phyloP scores from a whole-genome alignment of 2,329 filamentous ascomycete genomes.

The Paramyrothecium sp. region DNA sequence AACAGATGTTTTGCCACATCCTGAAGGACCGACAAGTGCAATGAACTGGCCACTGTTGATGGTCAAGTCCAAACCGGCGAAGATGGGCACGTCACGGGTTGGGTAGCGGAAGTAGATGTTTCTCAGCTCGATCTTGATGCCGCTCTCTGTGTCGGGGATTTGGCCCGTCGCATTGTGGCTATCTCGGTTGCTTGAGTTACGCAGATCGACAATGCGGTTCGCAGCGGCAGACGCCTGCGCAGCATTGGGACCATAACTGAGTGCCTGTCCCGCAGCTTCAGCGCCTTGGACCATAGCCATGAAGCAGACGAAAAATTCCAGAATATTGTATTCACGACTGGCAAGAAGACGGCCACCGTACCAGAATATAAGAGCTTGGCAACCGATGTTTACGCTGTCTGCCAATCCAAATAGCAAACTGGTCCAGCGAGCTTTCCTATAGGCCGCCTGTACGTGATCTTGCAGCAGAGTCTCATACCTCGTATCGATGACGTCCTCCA shows the following conservation, averaged over 20 bases:
- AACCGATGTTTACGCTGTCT: constrained; percentile 32
- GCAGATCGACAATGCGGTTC: constrained; percentile 25
- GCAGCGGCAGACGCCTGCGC: constrained; percentile 17
- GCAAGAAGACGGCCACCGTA: constrained; percentile 28
- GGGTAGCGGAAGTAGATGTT: constrained; percentile 19
- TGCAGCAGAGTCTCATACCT: constrained; percentile 34
- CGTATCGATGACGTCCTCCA: constrained; percentile 54
- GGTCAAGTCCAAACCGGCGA: constrained; percentile 17
- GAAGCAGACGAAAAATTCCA: constrained; percentile 54
- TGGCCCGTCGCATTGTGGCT: neutral
- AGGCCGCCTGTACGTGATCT: constrained; percentile 28
- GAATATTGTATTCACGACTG: constrained; percentile 28
- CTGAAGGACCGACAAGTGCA: constrained; percentile 21
- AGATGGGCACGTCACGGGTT: constrained; percentile 17
- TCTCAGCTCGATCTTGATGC: constrained; percentile 12
- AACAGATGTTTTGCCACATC: constrained; percentile 24
- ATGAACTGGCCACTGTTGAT: constrained; percentile 40
- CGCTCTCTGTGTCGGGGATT: constrained; percentile 7
- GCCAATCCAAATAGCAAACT: constrained; percentile 31
- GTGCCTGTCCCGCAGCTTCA: constrained; percentile 29
- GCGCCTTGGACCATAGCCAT: constrained; percentile 51
- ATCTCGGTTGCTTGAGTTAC: constrained; percentile 5
- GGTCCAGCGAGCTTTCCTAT: constrained; percentile 27
- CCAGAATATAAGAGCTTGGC: constrained; percentile 57
- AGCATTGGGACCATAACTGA: constrained; percentile 14